A percentile compares a stretch with the other conserved stretches of the same genome.
These are phyloP conservation scores for Orbilia brochopaga DNA, from an alignment of 2,329 filamentous ascomycete genomes.

Conservation along the genomic window DNA sequence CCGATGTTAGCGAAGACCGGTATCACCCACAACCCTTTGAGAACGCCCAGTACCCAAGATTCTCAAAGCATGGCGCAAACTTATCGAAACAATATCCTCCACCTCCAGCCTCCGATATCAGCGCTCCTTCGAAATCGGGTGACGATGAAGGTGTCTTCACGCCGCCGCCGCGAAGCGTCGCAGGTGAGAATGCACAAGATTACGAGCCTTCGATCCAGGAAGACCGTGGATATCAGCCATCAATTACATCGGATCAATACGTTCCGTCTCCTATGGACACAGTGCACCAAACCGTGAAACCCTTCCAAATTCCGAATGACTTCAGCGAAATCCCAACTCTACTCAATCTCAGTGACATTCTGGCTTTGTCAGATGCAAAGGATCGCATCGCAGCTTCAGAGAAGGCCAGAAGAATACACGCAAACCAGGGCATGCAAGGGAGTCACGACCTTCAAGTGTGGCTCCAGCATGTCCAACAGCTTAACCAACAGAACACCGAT, in stretches of 20 bases:
- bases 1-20: conserved; percentile 41
- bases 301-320: conserved; percentile 27
- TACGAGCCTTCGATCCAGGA: conserved; percentile 48
- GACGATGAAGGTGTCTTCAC: conserved; percentile 34
- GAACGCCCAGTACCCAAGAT: conserved; percentile 36
- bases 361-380: conserved; percentile 41
- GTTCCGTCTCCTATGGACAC: conserved; percentile 42
- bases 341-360: conserved; percentile 44
- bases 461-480: conserved; percentile 44
- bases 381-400: conserved; percentile 47
- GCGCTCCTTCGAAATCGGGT: conserved; percentile 36
- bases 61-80: conserved; percentile 31
- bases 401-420: conserved; percentile 43
- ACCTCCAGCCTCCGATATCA: conserved; percentile 44
- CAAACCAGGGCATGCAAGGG: conserved; percentile 29
- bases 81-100: conserved; percentile 29
- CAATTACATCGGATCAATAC: conserved; percentile 35
- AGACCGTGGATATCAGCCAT: conserved; percentile 37
- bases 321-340: conserved; percentile 46
- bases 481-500: conserved; percentile 37
- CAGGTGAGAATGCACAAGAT: conserved; percentile 30
- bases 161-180: conserved; percentile 21
- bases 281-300: conserved; percentile 19
- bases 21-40: conserved; percentile 42
- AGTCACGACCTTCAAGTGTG: conserved; percentile 39